Evolutionary conservation across 2,329 filamentous ascomycete species (phyloP), one percentile per base, ranked within the genome.

Genomic region (Pseudogymnoascus sp.): DNA sequence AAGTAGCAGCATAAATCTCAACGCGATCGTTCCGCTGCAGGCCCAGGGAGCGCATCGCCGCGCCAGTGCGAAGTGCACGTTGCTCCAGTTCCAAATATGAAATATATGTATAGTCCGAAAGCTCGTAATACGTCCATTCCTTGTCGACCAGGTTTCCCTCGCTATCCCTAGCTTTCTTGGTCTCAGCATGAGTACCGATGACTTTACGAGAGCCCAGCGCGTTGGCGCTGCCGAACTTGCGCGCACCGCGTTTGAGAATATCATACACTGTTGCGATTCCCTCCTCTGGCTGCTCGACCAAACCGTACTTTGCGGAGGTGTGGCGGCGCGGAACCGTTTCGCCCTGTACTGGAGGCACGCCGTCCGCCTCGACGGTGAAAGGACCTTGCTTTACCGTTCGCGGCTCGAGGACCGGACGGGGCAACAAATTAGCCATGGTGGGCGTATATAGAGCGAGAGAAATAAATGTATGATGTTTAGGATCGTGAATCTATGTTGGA

Each of bases 91-190:
- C 87, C 68, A 83, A 80, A 76, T 89, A 95, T 71, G 82, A 87
- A 72, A 88, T 80, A 78, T 88, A 95, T 64, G 85, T 82, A 79
- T 93, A 95, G 59, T 79, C 80, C 72, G 87, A 88, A 69, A 93
- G 84, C 78, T 95, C 90, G 73, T 90, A 94, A 76, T 89, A 95
- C 62, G 87, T 88, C 90, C 90, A 95, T 71, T 39, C 82, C 84
- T 95, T 95, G 73, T 93, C 88, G 27, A 92, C 83, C 75, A 92
- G 84, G 70, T 83, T 78, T 79, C 93, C 87, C 71, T 87, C 82
- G 66, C 90, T 90, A 73, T 94, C 89, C 45, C 95, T 79, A 62
- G 91, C 81, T 82, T 92, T 94, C 81, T 93, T 95, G 70, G 85
- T 89, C 77, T 95, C 90, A 68, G 86, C 81, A 74, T 94, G 90